Evolutionary conservation across 2,329 filamentous ascomycete genomes (phyloP), one percentile per base, ranked within the genome.

Genomic region (Xylaria hypoxylon): DNA sequence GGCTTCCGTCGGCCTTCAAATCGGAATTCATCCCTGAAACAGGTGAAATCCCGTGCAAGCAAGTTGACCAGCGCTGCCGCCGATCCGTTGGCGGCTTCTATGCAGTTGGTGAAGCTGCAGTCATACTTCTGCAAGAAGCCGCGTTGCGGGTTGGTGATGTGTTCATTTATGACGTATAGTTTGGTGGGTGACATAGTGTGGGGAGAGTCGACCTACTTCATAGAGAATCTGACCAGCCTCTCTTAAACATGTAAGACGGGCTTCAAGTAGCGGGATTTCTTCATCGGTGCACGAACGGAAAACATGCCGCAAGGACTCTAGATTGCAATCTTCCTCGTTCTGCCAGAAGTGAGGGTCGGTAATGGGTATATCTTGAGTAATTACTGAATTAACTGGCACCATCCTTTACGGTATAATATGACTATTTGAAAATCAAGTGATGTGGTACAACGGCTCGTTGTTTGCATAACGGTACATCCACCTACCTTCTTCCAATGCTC

Each of bases 321-420:
- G 85, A 3, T 90, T 92, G 78, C 92, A 96, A 70, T 91, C 86
- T 38, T 90, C 85, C 75, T 93, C 87, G 72, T 92, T 87, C 58
- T 90, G 84, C 95, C 95, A 99, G 77, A 93, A 98, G 57, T 90
- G 86, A 5, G 95, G 92, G 65, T 89, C 92, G 5, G 94, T 97
- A 65, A 99, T 96, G 17, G 94, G 92, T 62, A 97, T 92, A 62
- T 86, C 92, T 94, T 77, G 48, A 64, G 55, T 63, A 53, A 62
- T 19, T 48, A 33, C 45, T 45, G 33, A 57, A 73, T 76, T 73
- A 76, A 73, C 66, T 45, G 65, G 59, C 57, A 31, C 55, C 11
- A 66, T 58, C 59, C 55, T 62, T 52, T 60, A 55, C 31, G 47
- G 65, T 56, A 58, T 24, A 42, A 67, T 52, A 67, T 17, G 44